Percentiles rank a stretch among this genome's conserved stretches.
These are phyloP conservation scores for Euphorbia peplus DNA, from an alignment of 345 rosid species.

Conservation along the genomic window DNA sequence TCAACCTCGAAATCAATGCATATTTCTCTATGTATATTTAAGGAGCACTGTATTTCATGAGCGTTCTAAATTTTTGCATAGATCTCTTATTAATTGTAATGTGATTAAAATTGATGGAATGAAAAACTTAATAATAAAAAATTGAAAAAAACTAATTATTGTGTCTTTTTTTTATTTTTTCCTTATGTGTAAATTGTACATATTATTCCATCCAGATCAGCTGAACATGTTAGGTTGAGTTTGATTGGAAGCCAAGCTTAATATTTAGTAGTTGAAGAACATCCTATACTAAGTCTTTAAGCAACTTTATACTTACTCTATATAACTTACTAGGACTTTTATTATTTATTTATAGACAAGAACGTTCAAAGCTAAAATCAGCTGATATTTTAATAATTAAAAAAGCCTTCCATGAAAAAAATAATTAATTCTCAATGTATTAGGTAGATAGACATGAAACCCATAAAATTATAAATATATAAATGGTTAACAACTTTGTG, in stretches of 20 bases:
- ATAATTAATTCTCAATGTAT: constrained; percentile 6
- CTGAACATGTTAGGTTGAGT: not conserved
- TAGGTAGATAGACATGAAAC: constrained; percentile 16
- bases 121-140: too few species aligned
- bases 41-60: too few species aligned
- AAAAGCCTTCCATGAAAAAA: too few species aligned
- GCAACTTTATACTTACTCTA: not conserved
- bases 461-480: not conserved
- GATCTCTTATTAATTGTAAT: too few species aligned
- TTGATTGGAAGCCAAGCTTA: constrained; percentile 7
- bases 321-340: not conserved
- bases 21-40: too few species aligned
- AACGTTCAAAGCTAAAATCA: not conserved
- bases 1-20: too few species aligned
- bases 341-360: not conserved
- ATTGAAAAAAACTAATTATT: too few species aligned
- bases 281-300: not conserved
- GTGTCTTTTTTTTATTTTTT: too few species aligned
- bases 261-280: not conserved
- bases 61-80: too few species aligned
- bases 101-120: too few species aligned
- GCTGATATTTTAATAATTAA: not conserved
- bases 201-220: not conserved
- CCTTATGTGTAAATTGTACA: too few species aligned
- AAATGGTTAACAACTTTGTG: not conserved